phyloP scores from a whole-genome alignment of 75 land plant species.

The Sequoiadendron giganteum region DNA sequence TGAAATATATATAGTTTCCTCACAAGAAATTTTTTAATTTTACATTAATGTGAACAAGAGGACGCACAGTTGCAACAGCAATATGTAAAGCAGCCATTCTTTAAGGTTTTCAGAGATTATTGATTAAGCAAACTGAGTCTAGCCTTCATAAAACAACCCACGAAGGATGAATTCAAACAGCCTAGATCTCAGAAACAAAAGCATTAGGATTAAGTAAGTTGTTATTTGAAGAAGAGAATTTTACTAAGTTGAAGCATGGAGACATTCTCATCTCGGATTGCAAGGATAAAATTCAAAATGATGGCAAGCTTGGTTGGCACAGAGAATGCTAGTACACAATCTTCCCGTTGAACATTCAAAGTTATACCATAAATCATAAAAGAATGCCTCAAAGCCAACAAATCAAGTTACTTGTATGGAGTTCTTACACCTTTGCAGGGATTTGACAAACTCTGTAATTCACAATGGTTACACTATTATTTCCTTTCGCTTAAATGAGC shows the following conservation, averaged over 20 bases:
- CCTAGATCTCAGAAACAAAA: not conserved
- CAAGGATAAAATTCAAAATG: not conserved
- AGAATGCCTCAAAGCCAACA: not conserved
- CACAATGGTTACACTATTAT: not conserved
- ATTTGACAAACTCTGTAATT: not conserved
- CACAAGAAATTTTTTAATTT: not conserved
- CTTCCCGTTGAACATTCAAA: not conserved
- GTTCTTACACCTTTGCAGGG: not conserved
- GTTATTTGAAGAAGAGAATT: not conserved
- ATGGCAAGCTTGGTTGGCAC: not conserved
- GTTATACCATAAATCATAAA: not conserved
- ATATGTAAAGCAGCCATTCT: not conserved
- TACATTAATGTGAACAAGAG: not conserved
- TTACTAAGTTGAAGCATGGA: not conserved
- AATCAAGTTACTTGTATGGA: not conserved
- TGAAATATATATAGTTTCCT: not conserved
- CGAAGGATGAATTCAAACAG: not conserved
- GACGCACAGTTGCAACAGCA: not conserved
- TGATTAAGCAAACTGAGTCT: not conserved
- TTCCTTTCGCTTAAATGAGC: too few species aligned
- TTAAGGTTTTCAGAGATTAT: not conserved
- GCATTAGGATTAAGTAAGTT: not conserved
- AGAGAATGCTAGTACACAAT: not conserved
- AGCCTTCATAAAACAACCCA: not conserved
- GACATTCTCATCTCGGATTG: not conserved